Evolutionary conservation across 225 moss, liverwort and hornwort species (phyloP), one percentile per base, ranked within the genome.

Genomic region (Bryoerythrophyllum caledonicum): DNA sequence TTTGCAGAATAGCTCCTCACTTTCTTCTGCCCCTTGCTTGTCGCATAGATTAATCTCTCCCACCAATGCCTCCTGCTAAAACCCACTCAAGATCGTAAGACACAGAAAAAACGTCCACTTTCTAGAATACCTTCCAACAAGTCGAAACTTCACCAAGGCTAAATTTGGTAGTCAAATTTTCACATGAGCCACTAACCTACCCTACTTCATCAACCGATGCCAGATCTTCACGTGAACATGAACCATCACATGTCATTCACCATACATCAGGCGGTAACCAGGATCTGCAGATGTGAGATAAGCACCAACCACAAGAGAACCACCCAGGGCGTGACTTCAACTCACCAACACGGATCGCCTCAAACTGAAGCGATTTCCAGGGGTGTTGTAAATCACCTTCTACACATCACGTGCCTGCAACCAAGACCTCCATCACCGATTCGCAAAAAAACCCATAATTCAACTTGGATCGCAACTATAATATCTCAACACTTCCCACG

Each of bases 291-390:
- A 55, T 55, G 37, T 4, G n/a, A 60, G 60, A 20, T 34, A 7
- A 63, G 34, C 63, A 74, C 17, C 55, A 46, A 57, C 11, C 19
- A 26, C 24, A 3, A 25, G 34, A 49, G 16, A 41, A 67, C 49
- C 20, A 59, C 48, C 37, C 20, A 59, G 54, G 67, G 8, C n/a
- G 17, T 49, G 23, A 6, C 53, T 24, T 28, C 21, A 21, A 65
- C 86, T 79, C 78, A 93, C 93, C 93, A 91, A 93, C 32, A 89
- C 91, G 9, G 91, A 87, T 10, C 93, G 87, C 74, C 87, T 61
- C 93, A 91, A n/a, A 87, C 89, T 40, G 91, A 93, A 21, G 87
- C 91, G 48, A 93, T 84, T 75, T 93, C 93, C 41, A 89, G 89
- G 23, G 91, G 89, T 25, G 91, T 89, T 23, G 85, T 86, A 74